Conservation (phyloP, 345 rosid genomes). For the Melaleuca alternifolia region DNA sequence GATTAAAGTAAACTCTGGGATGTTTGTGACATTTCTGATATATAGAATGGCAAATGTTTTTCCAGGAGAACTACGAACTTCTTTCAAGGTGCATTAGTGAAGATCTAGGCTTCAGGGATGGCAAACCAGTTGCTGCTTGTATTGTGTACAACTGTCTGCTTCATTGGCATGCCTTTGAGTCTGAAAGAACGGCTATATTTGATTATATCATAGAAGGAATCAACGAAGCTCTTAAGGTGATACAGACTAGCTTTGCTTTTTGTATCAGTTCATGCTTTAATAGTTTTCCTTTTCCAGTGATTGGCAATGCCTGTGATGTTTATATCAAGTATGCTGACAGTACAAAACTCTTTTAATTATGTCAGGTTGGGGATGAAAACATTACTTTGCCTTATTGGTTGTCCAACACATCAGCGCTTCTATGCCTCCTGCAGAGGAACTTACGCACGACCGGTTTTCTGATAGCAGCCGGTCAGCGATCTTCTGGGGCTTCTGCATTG, state of each 20-base stretch:
- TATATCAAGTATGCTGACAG: not conserved
- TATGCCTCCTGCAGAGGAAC: constrained; percentile 90
- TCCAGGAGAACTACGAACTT: constrained; percentile 81
- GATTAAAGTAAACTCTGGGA: not conserved
- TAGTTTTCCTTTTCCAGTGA: not conserved
- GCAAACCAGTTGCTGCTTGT: constrained; percentile 90
- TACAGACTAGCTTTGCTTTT: not conserved
- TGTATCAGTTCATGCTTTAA: not conserved
- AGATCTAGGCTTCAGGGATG: constrained; percentile 64
- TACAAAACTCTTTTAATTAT: constrained; percentile 1
- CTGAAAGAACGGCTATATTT: constrained; percentile 83
- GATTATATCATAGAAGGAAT: constrained; percentile 83
- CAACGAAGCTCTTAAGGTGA: constrained; percentile 77
- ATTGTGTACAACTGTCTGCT: constrained; percentile 80
- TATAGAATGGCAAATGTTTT: not conserved
- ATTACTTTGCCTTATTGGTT: constrained; percentile 82
- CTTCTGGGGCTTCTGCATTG: constrained; percentile 39
- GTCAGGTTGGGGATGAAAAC: constrained; percentile 75
- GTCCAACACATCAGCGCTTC: constrained; percentile 87
- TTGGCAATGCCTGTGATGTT: not conserved
- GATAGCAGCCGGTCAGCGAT: constrained; percentile 41
- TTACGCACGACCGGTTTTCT: constrained; percentile 70
- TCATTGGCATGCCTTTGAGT: constrained; percentile 93
- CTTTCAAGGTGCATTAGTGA: constrained; percentile 84
- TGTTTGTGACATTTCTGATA: not conserved